Base-by-base conservation (phyloP, 179 eudicot genomes). In the Camellia oleifera region DNA sequence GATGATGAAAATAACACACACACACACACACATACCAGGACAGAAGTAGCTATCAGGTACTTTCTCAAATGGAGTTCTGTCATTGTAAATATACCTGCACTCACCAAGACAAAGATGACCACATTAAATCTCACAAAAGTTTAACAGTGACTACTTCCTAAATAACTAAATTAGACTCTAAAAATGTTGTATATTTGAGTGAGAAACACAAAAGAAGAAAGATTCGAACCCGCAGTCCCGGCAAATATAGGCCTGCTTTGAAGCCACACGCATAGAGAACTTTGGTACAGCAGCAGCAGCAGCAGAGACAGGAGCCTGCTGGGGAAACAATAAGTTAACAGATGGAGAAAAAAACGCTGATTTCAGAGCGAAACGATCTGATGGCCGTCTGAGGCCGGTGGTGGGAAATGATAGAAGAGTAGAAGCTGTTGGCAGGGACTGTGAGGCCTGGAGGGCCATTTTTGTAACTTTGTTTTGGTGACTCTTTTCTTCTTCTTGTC, bases 21-120 rank as follows among this genome's bases (percentile, higher is more conserved):
- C 82, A 96, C 99, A 12, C 3, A 50, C 57, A 9, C 44, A 74
- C 54, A 10, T 83, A 96, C 99, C 99, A 32, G 97, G 98, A 80
- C 99, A 96, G 84, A 85, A 94, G 91, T 87, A 96, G 15, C 82
- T 94, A 81, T 96, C 97, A 62, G 97, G 93, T 52, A 88, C 72
- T 82, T 92, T 96, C 72, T 96, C 99, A 61, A 96, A 96, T 46
- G 99, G 97, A 46, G 91, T 94, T 69, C 90, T 85, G 74, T 94
- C 99, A 84, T 80, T 94, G 92, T 96, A 96, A 60, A 96, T 94
- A 66, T 90, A 95, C 85, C 99, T 95, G 94, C 84, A 90, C 75
- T 23, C n/a, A 72, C 5, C 67, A 4, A 69, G 26, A 5, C 14
- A 58, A 2, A 80, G 14, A 15, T 20, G 61, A 54, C 40, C 40